phyloP scores from a whole-genome alignment of 176 grass and related monocot genomes.

The Themeda triandra region DNA sequence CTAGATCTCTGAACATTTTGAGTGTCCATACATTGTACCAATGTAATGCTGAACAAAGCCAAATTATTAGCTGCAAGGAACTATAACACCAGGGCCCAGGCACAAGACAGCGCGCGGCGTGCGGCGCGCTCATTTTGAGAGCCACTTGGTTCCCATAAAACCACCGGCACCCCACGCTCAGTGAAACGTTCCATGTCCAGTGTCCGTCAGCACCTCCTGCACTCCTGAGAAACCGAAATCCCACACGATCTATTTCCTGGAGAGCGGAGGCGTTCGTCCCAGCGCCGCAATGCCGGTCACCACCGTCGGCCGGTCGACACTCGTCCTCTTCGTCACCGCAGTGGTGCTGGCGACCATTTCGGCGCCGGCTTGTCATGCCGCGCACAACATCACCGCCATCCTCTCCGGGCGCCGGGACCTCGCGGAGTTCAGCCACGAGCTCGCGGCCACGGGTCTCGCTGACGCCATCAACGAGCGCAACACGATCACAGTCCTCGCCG shows the following conservation, averaged over 20 bases:
- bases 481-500: constrained; percentile 71
- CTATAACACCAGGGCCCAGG: neutral
- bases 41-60: neutral
- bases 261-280: neutral
- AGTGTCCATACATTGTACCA: neutral
- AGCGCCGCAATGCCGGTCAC: constrained; percentile 6
- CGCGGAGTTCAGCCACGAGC: constrained; percentile 53
- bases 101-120: neutral
- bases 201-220: neutral
- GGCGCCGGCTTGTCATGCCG: neutral
- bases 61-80: neutral
- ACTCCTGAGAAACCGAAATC: neutral
- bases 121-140: neutral
- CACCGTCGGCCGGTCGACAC: neutral
- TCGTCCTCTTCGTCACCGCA: neutral
- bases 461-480: constrained; percentile 57
- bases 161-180: neutral
- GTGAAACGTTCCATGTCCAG: neutral
- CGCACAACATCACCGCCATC: constrained; percentile 71
- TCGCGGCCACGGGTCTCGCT: constrained; percentile 49
- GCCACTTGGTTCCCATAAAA: constrained; percentile 22
- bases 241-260: neutral
- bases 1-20: neutral
- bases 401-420: constrained; percentile 52
- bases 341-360: neutral